phyloP scores from a whole-genome alignment of 805 yeast genomes.

The Candida easanensis region DNA sequence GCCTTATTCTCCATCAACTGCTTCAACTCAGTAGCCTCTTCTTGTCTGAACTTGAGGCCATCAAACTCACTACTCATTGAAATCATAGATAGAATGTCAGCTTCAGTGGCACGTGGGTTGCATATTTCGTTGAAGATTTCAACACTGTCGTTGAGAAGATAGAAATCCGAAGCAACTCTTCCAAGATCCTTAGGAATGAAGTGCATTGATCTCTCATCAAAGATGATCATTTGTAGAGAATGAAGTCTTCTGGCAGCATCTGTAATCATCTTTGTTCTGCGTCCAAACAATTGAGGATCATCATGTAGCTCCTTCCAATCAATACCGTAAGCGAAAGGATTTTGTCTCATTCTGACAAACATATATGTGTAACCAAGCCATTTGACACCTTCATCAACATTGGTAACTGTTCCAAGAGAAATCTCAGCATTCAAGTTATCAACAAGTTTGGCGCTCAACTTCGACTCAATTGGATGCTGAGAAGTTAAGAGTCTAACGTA shows the following conservation, averaged over 20 bases:
- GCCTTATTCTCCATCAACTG: constrained; percentile 54
- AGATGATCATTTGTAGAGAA: constrained; percentile 86
- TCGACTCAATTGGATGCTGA: constrained; percentile 95
- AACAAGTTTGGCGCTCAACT: constrained; percentile 69
- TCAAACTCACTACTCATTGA: constrained; percentile 95
- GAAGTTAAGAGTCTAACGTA: constrained; percentile 87
- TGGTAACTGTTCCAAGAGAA: constrained; percentile 91
- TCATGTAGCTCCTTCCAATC: constrained; percentile 81
- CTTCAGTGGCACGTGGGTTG: constrained; percentile 84
- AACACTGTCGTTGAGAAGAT: constrained; percentile 76
- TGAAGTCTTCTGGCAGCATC: constrained; percentile 84
- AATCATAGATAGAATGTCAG: constrained; percentile 83
- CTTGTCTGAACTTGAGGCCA: constrained; percentile 82
- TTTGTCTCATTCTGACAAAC: constrained; percentile 90
- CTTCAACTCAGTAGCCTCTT: constrained; percentile 75
- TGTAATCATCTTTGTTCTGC: constrained; percentile 72
- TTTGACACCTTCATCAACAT: constrained; percentile 87
- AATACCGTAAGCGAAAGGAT: constrained; percentile 89
- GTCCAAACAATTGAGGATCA: constrained; percentile 75
- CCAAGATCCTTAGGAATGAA: constrained; percentile 88
- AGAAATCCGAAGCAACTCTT: constrained; percentile 91
- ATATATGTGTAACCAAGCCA: constrained; percentile 98
- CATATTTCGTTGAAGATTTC: constrained; percentile 86
- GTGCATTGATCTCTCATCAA: constrained; percentile 79
- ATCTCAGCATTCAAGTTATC: constrained; percentile 97